Percentiles rank a stretch among this genome's conserved stretches.
Conservation (phyloP, 1,139 yeast genomes). For the Sugiyamaella japonica region DNA sequence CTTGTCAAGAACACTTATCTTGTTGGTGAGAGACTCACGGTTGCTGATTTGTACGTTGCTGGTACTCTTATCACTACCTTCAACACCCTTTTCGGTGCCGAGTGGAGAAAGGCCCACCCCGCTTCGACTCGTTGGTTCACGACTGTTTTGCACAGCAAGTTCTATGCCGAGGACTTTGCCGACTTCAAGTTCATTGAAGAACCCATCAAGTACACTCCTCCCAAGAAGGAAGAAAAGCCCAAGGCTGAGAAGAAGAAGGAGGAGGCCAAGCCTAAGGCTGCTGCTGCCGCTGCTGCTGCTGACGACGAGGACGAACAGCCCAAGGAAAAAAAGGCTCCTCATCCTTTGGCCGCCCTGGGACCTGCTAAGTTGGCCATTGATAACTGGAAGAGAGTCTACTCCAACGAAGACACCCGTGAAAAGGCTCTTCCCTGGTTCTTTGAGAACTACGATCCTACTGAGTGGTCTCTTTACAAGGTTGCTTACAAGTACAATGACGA, state of each 20-base stretch:
- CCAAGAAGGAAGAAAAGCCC: slow-evolving; percentile 66
- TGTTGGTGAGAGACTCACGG: slow-evolving; percentile 84
- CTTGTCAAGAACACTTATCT: slow-evolving; percentile 77
- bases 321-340: slow-evolving; percentile 69
- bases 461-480: slow-evolving; percentile 94
- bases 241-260: slow-evolving; percentile 38
- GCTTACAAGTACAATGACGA: slow-evolving; percentile 98
- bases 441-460: slow-evolving; percentile 88
- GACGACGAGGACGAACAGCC: slow-evolving; percentile 40
- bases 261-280: slow-evolving; percentile 37
- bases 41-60: slow-evolving; percentile 79
- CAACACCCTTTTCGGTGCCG: slow-evolving; percentile 64
- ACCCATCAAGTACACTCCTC: slow-evolving; percentile 68
- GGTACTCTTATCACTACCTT: slow-evolving; percentile 63
- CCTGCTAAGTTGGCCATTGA: slow-evolving; percentile 68
- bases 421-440: slow-evolving; percentile 98
- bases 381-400: slow-evolving; percentile 96
- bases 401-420: slow-evolving; percentile 96
- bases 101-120: slow-evolving; percentile 78
- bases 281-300: slow-evolving; percentile 46
- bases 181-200: slow-evolving; percentile 56
- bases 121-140: slow-evolving; percentile 81
- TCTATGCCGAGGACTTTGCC: slow-evolving; percentile 45
- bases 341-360: slow-evolving; percentile 87
- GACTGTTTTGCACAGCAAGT: slow-evolving; percentile 50